phyloP scores from a whole-genome alignment of 352 stramenopile genomes.

The Bremia lactucae region DNA sequence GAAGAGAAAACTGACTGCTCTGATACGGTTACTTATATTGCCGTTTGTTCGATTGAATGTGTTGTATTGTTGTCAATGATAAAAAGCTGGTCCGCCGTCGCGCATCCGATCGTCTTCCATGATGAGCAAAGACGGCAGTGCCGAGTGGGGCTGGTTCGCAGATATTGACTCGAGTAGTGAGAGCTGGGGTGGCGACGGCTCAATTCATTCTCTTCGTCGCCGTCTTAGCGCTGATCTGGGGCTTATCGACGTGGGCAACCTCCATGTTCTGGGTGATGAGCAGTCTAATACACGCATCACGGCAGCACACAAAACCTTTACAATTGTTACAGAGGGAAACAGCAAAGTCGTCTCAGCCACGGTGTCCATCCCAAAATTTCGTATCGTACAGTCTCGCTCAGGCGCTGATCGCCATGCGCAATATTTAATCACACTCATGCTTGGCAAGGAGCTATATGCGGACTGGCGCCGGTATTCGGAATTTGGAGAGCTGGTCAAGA shows the following conservation, averaged over 20 bases:
- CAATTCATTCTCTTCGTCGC: constrained; percentile 48
- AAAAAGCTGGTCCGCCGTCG: constrained; percentile 25
- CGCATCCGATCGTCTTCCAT: constrained; percentile 56
- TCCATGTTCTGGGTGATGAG: constrained; percentile 76
- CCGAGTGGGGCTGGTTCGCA: constrained; percentile 82
- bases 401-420: constrained; percentile 76
- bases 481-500: constrained; percentile 80
- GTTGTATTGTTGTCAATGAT: constrained; percentile 13
- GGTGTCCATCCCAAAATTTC: constrained; percentile 81
- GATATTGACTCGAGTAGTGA: constrained; percentile 83
- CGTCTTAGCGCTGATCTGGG: constrained; percentile 63
- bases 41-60: constrained; percentile 16
- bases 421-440: constrained; percentile 82
- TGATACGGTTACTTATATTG: constrained; percentile 22
- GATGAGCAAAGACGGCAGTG: constrained; percentile 67
- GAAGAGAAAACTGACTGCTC: constrained; percentile 18
- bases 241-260: constrained; percentile 47
- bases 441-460: constrained; percentile 78
- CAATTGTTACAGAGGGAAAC: constrained; percentile 60
- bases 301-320: constrained; percentile 81
- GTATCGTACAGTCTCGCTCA: constrained; percentile 76
- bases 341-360: constrained; percentile 70
- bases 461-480: constrained; percentile 85
- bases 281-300: constrained; percentile 76
- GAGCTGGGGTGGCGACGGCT: constrained; percentile 62